Conservation (phyloP, 768 basidiomycete species). For the Podaxis sp. region DNA sequence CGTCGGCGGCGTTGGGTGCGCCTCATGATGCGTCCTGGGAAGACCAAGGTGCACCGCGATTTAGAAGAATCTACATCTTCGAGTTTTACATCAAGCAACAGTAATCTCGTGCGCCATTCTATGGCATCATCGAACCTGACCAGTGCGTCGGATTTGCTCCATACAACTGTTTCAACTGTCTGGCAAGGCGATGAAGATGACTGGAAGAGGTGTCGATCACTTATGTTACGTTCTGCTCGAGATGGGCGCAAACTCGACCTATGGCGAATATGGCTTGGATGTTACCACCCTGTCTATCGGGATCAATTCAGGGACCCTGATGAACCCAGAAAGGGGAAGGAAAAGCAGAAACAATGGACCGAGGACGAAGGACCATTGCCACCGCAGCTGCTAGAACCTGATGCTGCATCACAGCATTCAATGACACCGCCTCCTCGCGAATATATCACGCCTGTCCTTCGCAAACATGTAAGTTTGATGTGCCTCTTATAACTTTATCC, state of each 20-base stretch:
- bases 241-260: constrained; percentile 78
- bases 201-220: constrained; percentile 59
- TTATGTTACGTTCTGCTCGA: constrained; percentile 53
- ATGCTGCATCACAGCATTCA: constrained; percentile 23
- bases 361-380: constrained; percentile 40
- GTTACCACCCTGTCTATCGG: constrained; percentile 30
- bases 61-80: constrained; percentile 17
- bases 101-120: constrained; percentile 25
- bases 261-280: constrained; percentile 71
- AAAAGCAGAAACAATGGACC: constrained; percentile 42
- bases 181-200: constrained; percentile 36
- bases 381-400: constrained; percentile 26
- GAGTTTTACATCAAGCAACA: neutral
- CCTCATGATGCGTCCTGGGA: constrained; percentile 73
- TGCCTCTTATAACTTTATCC: neutral
- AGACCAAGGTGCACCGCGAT: constrained; percentile 19
- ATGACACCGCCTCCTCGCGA: constrained; percentile 34
- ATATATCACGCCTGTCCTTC: constrained; percentile 52
- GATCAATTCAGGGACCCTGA: constrained; percentile 21
- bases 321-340: constrained; percentile 30
- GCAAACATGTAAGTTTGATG: constrained; percentile 51
- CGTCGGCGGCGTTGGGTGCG: constrained; percentile 81
- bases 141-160: constrained; percentile 19
- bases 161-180: constrained; percentile 18
- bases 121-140: constrained; percentile 30